Evolutionary conservation across 306 rosid species (phyloP), one percentile per base, ranked within the genome.

Genomic region (Inga leiocalycina): DNA sequence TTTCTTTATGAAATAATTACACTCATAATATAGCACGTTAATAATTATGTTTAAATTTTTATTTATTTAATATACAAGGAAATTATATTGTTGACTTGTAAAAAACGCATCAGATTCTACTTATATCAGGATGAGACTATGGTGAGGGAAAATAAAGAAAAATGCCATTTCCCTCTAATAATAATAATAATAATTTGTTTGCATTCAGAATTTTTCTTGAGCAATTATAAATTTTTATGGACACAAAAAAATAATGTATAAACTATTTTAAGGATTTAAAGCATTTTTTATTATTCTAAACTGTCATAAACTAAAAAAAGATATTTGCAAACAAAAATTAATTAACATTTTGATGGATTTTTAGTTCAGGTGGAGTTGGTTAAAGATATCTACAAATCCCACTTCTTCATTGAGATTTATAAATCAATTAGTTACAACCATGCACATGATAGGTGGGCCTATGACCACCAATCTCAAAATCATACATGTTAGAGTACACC

Each of bases 401-500:
- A 48, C 52, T 13, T 48, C 52, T 48, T 48, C 16, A 48, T 48
- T 44, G 10, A 9, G 12, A 44, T 44, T 44, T 44, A 48, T 3
- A 48, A 11, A 48, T 48, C 4, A 48, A 48, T 48, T 48, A 13
- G 12, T 48, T 48, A 48, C 17, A 48, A 48, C 52, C 19, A 10
- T 15, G 15, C 15, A 15, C 57, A 27, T 45, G 76, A 13, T 10
- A 13, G 57, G 32, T 43, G 20, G 54, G 34, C 15, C 37, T 11
- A 3, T 44, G 27, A 14, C 59, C 76, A 37, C 66, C 78, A 67
- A 74, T 72, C 80, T 68, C 56, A 32, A 32, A 76, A 8, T 56
- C 24, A 56, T 56, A 6, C 0, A 15, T 54, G 39, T 32, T 44
- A 44, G 4, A 46, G n/a, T 45, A 71, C 20, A 65, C 43, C 61